phyloP scores from a whole-genome alignment of 352 stramenopile species.

The Phytophthora palmivora region DNA sequence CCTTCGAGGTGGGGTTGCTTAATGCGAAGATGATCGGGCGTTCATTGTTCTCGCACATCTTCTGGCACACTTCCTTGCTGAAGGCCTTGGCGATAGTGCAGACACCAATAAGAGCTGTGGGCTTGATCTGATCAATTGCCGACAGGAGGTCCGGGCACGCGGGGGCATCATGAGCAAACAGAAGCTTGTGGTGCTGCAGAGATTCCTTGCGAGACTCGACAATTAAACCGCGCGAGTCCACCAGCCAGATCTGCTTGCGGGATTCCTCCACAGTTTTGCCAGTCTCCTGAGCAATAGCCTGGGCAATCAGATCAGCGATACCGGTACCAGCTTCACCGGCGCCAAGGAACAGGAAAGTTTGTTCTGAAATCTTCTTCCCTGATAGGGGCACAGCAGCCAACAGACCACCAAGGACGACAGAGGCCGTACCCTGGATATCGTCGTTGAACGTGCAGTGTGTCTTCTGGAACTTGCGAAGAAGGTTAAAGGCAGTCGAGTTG shows the following conservation, averaged over 20 bases:
- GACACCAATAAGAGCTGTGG: slow-evolving; percentile 95
- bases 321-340: slow-evolving; percentile 95
- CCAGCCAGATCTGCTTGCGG: slow-evolving; percentile 92
- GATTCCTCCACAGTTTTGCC: slow-evolving; percentile 89
- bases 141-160: slow-evolving; percentile 73
- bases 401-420: slow-evolving; percentile 83
- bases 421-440: slow-evolving; percentile 95
- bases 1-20: slow-evolving; percentile 96
- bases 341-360: slow-evolving; percentile 96
- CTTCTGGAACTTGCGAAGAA: slow-evolving; percentile 87
- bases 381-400: slow-evolving; percentile 76
- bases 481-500: slow-evolving; percentile 87
- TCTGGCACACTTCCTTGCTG: slow-evolving; percentile 85
- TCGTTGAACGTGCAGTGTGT: slow-evolving; percentile 95
- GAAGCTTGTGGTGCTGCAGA: slow-evolving; percentile 91
- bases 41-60: slow-evolving; percentile 90
- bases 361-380: slow-evolving; percentile 86
- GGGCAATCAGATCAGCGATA: slow-evolving; percentile 94
- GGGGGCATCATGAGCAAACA: slow-evolving; percentile 86
- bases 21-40: slow-evolving; percentile 97
- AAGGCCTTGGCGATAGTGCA: slow-evolving; percentile 93
- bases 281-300: slow-evolving; percentile 91
- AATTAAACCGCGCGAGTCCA: slow-evolving; percentile 93
- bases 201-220: slow-evolving; percentile 74
- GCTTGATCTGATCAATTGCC: slow-evolving; percentile 88